Evolutionary conservation across 116 monocot species (phyloP).

Genomic region (Zostera marina): DNA sequence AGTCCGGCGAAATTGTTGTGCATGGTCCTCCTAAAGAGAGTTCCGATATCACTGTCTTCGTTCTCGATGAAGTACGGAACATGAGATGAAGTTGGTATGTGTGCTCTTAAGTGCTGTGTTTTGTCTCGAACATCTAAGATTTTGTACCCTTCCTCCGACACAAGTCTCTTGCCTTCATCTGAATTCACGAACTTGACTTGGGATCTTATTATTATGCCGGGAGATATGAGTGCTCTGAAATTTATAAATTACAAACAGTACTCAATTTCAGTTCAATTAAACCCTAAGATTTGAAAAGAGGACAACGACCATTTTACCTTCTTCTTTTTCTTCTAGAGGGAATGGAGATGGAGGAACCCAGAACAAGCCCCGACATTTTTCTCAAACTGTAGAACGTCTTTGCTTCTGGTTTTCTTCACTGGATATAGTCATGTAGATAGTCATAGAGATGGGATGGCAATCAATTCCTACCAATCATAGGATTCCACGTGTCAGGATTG

Average conservation of each 20-base stretch:
- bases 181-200: slow-evolving; percentile 64
- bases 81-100: slow-evolving; percentile 46
- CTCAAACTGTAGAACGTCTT: too few species aligned
- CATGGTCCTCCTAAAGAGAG: slow-evolving; percentile 53
- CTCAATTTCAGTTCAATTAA: too few species aligned
- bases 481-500: background rate
- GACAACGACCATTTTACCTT: background rate
- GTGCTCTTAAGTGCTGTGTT: slow-evolving; percentile 51
- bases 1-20: slow-evolving; percentile 88
- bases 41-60: slow-evolving; percentile 66
- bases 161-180: slow-evolving; percentile 71
- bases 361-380: background rate
- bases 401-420: too few species aligned
- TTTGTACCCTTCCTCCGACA: slow-evolving; percentile 55
- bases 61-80: slow-evolving; percentile 78
- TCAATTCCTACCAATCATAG: background rate
- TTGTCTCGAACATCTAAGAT: slow-evolving; percentile 69
- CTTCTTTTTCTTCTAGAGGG: background rate
- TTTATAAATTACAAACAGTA: too few species aligned
- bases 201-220: slow-evolving; percentile 13
- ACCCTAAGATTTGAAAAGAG: background rate
- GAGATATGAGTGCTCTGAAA: too few species aligned
- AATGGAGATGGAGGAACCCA: background rate
- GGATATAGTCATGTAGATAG: too few species aligned
- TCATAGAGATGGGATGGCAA: too few species aligned